Base-by-base conservation (phyloP, 148 eudicot genomes). In the Dysphania ambrosioides region DNA sequence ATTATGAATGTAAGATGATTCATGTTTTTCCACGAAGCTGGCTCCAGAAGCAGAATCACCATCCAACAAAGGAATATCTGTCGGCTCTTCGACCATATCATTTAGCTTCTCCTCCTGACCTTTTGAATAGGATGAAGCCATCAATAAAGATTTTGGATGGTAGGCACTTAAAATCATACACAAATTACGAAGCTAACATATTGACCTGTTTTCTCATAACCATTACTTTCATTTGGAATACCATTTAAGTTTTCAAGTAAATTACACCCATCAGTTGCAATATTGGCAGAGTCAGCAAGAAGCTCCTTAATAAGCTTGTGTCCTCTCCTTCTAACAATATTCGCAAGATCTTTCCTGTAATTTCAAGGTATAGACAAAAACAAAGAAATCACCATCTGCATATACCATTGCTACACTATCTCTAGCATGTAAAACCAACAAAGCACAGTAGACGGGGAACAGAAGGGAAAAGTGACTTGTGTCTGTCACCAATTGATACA, bases 291-390 rank as follows among this genome's bases (percentile, higher is more conserved):
- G 68, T 82, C 75, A 55, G 77, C 81, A 59, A 95, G 88, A 79
- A 92, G 98, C 67, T 86, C 85, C 81, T 74, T 80, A 10, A 95
- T 78, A 79, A 77, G 58, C 77, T 90, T 92, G 81, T 95, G 88
- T 69, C 98, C 98, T 89, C 96, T 88, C 72, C 98, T 86, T 77
- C 98, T 82, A 58, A 95, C 96, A 72, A 95, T 86, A 77, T 92
- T 86, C 74, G 98, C 91, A 77, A 95, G 96, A 75, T 95, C 98
- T 79, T 92, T 91, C 90, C 98, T 95, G 68, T 27, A 83, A 49
- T 64, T 56, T 57, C 21, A 73, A 62, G 57, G 47, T 53, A 6
- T 44, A 60, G 57, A 74, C 57, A 70, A 63, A 63, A 36, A 64
- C n/a, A 55, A 64, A 68, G 15, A 68, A 21, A 62, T 32, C 11